A percentile compares a stretch with the other conserved stretches of the same genome.
These are phyloP conservation scores for Ensete glaucum DNA, from an alignment of 176 grass and related monocot species.

Conservation along the genomic window DNA sequence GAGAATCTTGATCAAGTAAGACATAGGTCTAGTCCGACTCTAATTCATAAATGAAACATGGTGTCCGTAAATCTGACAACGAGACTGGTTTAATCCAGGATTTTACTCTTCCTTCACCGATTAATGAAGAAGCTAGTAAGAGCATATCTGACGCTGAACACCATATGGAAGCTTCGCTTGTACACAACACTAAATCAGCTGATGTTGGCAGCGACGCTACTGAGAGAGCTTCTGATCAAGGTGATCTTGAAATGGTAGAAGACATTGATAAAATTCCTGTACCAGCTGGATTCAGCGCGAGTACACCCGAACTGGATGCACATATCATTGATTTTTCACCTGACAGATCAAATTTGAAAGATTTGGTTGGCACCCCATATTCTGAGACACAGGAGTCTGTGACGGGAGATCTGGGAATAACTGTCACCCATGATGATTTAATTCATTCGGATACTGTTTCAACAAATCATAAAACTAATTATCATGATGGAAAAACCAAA, in stretches of 20 bases:
- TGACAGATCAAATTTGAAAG: constrained; percentile 2
- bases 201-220: neutral
- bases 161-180: neutral
- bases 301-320: neutral
- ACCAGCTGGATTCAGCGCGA: neutral
- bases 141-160: constrained; percentile 1
- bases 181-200: constrained; percentile 3
- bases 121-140: constrained; percentile 3
- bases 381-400: constrained; percentile 4
- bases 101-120: constrained; percentile 5
- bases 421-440: neutral
- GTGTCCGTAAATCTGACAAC: constrained; percentile 1
- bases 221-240: constrained; percentile 3
- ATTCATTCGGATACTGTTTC: neutral
- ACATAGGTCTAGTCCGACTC: constrained; percentile 13
- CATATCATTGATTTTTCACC: neutral
- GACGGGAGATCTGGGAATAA: neutral
- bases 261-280: constrained; percentile 2
- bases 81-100: constrained; percentile 6
- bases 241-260: constrained; percentile 18
- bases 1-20: neutral
- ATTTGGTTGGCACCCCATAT: neutral
- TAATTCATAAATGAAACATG: constrained; percentile 13
- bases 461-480: neutral
- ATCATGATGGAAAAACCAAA: constrained; percentile 27